These are phyloP conservation scores for Coniochaeta sp. DNA, from an alignment of 2,329 filamentous ascomycete species.

Conservation along the genomic window DNA sequence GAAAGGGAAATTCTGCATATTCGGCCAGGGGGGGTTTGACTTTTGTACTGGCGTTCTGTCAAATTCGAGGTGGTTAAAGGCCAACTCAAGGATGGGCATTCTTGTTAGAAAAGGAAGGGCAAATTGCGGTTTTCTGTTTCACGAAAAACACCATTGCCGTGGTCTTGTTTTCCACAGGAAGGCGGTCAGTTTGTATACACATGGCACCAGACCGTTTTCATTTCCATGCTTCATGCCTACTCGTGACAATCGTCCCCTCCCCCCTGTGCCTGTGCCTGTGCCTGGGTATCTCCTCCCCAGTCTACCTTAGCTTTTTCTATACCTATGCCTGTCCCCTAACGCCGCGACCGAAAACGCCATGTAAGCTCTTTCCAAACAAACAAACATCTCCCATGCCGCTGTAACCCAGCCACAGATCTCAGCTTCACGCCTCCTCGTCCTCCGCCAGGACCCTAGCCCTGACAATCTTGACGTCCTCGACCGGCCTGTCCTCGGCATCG, in stretches of 20 bases:
- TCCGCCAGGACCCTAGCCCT: conserved; percentile 63
- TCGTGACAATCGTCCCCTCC: background rate
- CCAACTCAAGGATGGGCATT: background rate
- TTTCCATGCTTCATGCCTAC: background rate
- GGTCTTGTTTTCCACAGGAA: background rate
- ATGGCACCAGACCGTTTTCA: background rate
- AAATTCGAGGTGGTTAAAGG: no score
- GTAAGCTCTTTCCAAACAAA: background rate
- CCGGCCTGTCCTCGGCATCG: conserved; percentile 69
- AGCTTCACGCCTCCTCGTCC: conserved; percentile 26
- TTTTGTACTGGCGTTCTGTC: background rate
- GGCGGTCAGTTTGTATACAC: conserved; percentile 1
- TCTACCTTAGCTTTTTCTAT: background rate
- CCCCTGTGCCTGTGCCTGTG: no score
- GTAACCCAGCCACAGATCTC: background rate
- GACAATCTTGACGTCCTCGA: conserved; percentile 75
- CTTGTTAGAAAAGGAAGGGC: background rate
- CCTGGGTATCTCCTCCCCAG: background rate
- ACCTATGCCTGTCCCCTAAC: background rate
- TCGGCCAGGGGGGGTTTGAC: background rate
- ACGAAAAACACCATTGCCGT: background rate
- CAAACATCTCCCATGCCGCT: no score
- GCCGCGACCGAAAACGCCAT: background rate
- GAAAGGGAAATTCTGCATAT: background rate
- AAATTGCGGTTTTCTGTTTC: background rate